Base-by-base conservation (phyloP, 805 yeast genomes). In the Crinitomyces ghanaensis region DNA sequence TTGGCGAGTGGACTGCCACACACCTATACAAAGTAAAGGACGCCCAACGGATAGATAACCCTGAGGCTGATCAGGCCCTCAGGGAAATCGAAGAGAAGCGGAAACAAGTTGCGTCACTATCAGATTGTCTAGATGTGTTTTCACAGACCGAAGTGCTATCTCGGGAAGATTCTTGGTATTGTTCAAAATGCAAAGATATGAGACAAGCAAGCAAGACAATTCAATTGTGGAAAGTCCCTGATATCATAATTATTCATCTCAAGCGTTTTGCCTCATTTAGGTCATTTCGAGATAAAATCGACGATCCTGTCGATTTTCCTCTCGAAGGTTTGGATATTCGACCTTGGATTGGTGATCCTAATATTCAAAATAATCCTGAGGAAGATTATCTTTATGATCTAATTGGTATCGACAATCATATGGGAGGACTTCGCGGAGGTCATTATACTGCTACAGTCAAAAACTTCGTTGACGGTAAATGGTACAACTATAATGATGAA, bases 361-460 rank as follows among this genome's bases (percentile, higher is more conserved):
- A 31, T 12, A 23, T 22, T 11, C 7, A 17, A 13, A 28, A 14
- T 14, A 17, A 36, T 45, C 14, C 41, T 39, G 31, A 49, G 13
- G 46, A 4, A 35, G 48, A 46, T 3, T 45, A 56, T n/a, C 51
- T 81, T 1, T 88, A 88, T 55, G 97, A 91, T 51, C 61, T 91
- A 41, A 66, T 82, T 46, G 97, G 91, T 0, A 95, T 91, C 15
- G 97, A 86, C 53, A 91, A 88, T 53, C 98, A 91, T 51, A 85
- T 68, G 53, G 98, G 97, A 32, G 95, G 96, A 1, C 62, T 88
- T 13, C 96, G 97, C 1, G 97, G 97, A 4, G 97, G 98, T 2
- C 97, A 91, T 60, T 88, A 91, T 56, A 91, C 98, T 1, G 81
- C 97, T 0, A 78, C 74, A 48, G 95, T 72, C 1, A 79, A 77